These are phyloP conservation scores for Ambrosia hybrid DNA, from an alignment of 140 eudicot species.

Conservation along the genomic window DNA sequence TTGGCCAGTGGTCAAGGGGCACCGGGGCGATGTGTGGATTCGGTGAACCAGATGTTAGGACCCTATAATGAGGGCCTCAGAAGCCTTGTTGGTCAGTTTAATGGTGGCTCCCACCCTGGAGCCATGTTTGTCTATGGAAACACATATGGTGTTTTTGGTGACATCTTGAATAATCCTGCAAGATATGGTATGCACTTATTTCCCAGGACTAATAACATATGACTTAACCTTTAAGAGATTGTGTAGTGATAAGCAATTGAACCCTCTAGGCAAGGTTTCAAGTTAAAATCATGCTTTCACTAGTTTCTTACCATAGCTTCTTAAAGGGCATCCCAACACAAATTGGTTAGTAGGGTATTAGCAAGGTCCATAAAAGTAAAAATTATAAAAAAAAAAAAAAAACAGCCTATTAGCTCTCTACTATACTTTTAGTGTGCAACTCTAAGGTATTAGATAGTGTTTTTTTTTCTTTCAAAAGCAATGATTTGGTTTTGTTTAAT, in stretches of 20 bases:
- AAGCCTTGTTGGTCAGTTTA: constrained; percentile 49
- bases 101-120: constrained; percentile 55
- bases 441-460: not conserved
- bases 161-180: constrained; percentile 63
- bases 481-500: not conserved
- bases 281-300: not conserved
- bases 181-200: constrained; percentile 49
- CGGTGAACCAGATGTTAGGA: constrained; percentile 62
- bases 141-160: constrained; percentile 62
- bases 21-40: constrained; percentile 66
- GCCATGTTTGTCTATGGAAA: constrained; percentile 69
- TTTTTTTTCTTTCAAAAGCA: not conserved
- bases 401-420: no score
- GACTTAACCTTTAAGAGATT: no score
- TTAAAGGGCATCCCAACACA: no score
- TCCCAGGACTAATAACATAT: not conserved
- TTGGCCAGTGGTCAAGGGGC: constrained; percentile 57
- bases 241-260: no score
- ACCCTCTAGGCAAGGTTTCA: no score
- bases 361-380: no score
- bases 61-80: constrained; percentile 64
- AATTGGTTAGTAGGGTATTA: no score
- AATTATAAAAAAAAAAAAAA: no score
- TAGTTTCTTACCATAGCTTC: no score
- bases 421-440: not conserved